phyloP scores from a whole-genome alignment of 2,329 filamentous ascomycete species.

The Parascedosporium putredinis region DNA sequence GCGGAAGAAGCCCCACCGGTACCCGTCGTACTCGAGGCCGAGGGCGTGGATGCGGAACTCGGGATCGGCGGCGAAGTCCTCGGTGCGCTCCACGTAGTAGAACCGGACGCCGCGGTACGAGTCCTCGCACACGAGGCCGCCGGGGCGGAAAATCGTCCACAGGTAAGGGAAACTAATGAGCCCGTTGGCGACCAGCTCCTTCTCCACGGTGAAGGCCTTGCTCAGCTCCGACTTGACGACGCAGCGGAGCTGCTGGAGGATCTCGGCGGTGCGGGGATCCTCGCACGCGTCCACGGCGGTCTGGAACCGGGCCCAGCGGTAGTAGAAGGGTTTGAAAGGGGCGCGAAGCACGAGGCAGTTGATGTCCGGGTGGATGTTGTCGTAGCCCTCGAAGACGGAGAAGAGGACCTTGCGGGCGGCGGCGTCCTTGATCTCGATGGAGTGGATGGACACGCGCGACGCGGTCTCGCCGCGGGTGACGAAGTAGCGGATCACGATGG shows the following conservation, averaged over 20 bases:
- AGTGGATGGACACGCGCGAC: slow-evolving; percentile 12
- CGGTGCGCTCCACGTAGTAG: slow-evolving; percentile 24
- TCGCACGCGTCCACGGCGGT: slow-evolving; percentile 22
- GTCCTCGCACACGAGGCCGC: slow-evolving; percentile 27
- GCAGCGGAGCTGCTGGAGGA: slow-evolving; percentile 34
- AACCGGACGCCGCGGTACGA: slow-evolving; percentile 30
- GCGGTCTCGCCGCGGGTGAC: slow-evolving; percentile 11
- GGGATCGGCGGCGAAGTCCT: slow-evolving; percentile 22
- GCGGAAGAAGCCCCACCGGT: slow-evolving; percentile 30
- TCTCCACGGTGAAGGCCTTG: slow-evolving; percentile 35
- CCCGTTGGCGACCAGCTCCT: slow-evolving; percentile 41
- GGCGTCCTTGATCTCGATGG: slow-evolving; percentile 14
- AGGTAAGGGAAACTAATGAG: slow-evolving; percentile 42
- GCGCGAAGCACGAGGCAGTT: slow-evolving; percentile 34
- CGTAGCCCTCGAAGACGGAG: slow-evolving; percentile 10
- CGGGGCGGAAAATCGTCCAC: slow-evolving; percentile 44
- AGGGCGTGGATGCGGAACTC: slow-evolving; percentile 28
- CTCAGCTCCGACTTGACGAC: slow-evolving; percentile 40
- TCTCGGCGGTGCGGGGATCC: slow-evolving; percentile 26
- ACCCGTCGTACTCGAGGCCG: slow-evolving; percentile 38
- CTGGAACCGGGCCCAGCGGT: slow-evolving; percentile 47
- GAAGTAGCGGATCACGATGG: slow-evolving; percentile 14
- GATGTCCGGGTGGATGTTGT: slow-evolving; percentile 21
- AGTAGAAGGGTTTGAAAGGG: slow-evolving; percentile 53
- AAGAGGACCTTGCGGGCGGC: slow-evolving; percentile 14